Evolutionary conservation across 2,329 filamentous ascomycete species (phyloP), one percentile per base, ranked within the genome.

Genomic region (Ascochyta koolunga): DNA sequence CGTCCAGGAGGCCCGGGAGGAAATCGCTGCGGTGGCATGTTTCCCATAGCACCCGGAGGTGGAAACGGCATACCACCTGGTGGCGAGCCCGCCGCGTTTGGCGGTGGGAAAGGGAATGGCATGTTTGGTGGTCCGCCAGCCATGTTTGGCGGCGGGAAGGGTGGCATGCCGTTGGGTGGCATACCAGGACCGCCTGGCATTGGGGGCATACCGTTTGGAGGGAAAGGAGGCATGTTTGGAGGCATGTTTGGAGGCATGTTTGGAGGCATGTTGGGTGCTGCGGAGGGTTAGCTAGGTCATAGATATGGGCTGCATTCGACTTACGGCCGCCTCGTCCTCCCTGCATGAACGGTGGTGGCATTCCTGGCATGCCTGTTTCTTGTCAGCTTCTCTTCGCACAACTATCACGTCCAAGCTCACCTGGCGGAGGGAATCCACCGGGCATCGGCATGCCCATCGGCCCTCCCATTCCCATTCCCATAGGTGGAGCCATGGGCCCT

Each of bases 291-390:
- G 51, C 29, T 13, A 16, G 4, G 40, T 29, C 33, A 9, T 13
- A 21, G 3, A 2, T 4, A 7, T 6, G 8, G 18, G 13, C 8
- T 16, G 13, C 6, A 27, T 25, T 21, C 7, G 7, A 71, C 72
- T 66, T 64, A 74, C 68, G 73, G 54, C 72, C 74, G 60, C 75
- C 74, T n/a, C 71, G 74, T 45, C 73, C 75, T 18, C 60, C 64
- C 37, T 63, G 65, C 65, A 76, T 74, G 56, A 75, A 75, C 1
- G 74, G 76, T 21, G 76, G 73, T 39, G 73, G 75, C 52, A 72
- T 67, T 54, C 71, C 72, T 13, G 69, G 70, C 68, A 70, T 69
- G 32, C 67, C 68, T 68, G 32, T 8, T 3, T 16, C 8, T 15
- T 13, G 38, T 68, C 45, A 67, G 56, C 40, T n/a, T n/a, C 13